Evolutionary conservation across 1,284 basidiomycete genomes (phyloP).

Genomic region (Singerocomus rubriflavus): DNA sequence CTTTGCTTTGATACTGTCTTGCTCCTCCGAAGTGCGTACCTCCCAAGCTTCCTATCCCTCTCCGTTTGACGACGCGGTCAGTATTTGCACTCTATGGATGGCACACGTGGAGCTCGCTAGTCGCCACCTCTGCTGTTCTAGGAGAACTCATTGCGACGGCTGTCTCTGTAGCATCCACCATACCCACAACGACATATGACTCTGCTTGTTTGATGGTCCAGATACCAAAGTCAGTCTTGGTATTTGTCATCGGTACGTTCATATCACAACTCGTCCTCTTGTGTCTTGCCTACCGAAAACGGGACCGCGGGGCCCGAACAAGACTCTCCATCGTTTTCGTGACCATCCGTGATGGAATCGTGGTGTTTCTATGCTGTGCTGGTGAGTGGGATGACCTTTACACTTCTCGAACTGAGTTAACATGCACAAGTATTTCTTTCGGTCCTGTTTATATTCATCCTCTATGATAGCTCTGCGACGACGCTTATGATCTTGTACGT

Average conservation of each 20-base stretch:
- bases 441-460: conserved; percentile 1
- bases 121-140: conserved; percentile 10
- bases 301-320: neutral
- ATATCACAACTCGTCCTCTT: conserved; percentile 19
- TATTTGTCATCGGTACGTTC: conserved; percentile 10
- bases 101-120: neutral
- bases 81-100: conserved; percentile 22
- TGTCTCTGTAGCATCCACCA: neutral
- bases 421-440: conserved; percentile 9
- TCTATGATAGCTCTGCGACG: conserved; percentile 10
- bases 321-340: conserved; percentile 11
- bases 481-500: conserved; percentile 16
- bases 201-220: conserved; percentile 9
- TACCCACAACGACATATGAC: conserved; percentile 15
- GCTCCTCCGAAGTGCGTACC: conserved; percentile 21
- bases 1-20: conserved; percentile 17
- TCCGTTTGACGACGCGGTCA: conserved; percentile 1
- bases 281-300: conserved; percentile 19
- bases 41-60: neutral
- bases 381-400: conserved; percentile 8
- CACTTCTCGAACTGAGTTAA: neutral
- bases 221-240: conserved; percentile 10
- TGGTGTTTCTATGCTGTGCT: conserved; percentile 17
- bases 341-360: conserved; percentile 26
- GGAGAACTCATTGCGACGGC: conserved; percentile 5